Base-by-base conservation (phyloP, 2,329 filamentous ascomycete species). In the Colletotrichum tabaci region DNA sequence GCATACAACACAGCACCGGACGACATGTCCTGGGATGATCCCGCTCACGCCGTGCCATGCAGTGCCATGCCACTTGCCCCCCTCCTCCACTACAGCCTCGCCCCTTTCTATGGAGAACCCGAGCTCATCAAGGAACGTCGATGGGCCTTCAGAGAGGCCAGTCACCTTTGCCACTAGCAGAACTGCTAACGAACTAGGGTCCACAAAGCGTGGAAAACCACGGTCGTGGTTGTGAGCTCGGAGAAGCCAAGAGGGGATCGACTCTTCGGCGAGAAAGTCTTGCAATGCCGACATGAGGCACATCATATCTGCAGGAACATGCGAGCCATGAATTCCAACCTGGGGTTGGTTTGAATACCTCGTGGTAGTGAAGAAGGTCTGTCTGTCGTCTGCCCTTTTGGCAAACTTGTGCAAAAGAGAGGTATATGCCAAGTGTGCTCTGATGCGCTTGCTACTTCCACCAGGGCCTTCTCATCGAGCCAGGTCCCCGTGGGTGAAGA, bases 61-160 rank as follows among this genome's bases (percentile, higher is more conserved):
- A 2, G 8, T 9, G 50, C 30, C 44, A 53, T 62, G n/a, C 38
- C 50, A 58, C 15, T 49, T 44, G 23, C 23, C 44, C 58, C 49
- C 64, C 30, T 9, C 30, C 30, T 35, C 30, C 30, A 35, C 30
- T 35, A 52, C 26, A 3, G 26, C 52, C 30, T 56, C 52, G 30
- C 52, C 30, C 47, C 38, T 35, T 53, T n/a, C n/a, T 38, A 58
- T 68, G 68, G 68, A 53, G 64, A 68, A 67, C 8, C 57, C 38
- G 40, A 63, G 35, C 56, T 63, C 40, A 49, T 49, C 50, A 53
- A 60, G 46, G 16, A 53, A 60, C 58, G 10, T 68, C 58, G 46
- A 58, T 47, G 47, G 65, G 63, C 52, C 40, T 62, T 35, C 7
- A 57, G 9, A 57, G 35, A n/a, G 42, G 42, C 23, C 64, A 40